Evolutionary conservation across 179 eudicot genomes (phyloP).

Genomic region (Silene coronaria): DNA sequence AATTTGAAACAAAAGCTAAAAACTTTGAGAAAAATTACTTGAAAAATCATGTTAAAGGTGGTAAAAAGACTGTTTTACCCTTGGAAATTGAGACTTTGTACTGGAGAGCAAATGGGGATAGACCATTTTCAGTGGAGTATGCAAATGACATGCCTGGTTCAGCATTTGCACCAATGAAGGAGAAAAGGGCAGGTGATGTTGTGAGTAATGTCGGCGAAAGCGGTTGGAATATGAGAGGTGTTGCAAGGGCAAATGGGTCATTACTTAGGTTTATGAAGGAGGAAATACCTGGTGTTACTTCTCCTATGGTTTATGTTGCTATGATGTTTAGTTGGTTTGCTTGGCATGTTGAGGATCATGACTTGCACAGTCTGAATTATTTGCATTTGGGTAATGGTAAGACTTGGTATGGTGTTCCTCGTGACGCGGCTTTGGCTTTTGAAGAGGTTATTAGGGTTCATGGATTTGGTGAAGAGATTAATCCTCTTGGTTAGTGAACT

Average conservation of each 20-base stretch:
- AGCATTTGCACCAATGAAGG: conserved; percentile 45
- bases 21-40: conserved; percentile 57
- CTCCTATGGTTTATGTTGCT: conserved; percentile 92
- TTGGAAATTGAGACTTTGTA: conserved; percentile 74
- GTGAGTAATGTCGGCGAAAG: conserved; percentile 62
- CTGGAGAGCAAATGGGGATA: conserved; percentile 83
- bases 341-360: conserved; percentile 99
- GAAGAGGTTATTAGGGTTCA: conserved; percentile 88
- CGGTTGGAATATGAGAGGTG: conserved; percentile 94
- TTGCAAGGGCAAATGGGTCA: conserved; percentile 73
- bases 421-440: conserved; percentile 78
- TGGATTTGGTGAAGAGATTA: conserved; percentile 92
- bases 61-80: conserved; percentile 38
- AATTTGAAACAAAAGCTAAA: conserved; percentile 77
- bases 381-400: conserved; percentile 83
- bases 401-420: conserved; percentile 98
- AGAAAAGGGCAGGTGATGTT: conserved; percentile 26
- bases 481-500: conserved; percentile 68
- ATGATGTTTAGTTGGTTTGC: conserved; percentile 99
- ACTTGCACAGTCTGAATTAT: conserved; percentile 92
- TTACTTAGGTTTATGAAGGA: conserved; percentile 94
- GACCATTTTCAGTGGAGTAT: conserved; percentile 82
- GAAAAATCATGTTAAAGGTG: conserved; percentile 25
- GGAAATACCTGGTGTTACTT: conserved; percentile 94
- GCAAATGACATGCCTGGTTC: conserved; percentile 98